Conservation (phyloP, 805 yeast genomes). For the Starmerella apicola region DNA sequence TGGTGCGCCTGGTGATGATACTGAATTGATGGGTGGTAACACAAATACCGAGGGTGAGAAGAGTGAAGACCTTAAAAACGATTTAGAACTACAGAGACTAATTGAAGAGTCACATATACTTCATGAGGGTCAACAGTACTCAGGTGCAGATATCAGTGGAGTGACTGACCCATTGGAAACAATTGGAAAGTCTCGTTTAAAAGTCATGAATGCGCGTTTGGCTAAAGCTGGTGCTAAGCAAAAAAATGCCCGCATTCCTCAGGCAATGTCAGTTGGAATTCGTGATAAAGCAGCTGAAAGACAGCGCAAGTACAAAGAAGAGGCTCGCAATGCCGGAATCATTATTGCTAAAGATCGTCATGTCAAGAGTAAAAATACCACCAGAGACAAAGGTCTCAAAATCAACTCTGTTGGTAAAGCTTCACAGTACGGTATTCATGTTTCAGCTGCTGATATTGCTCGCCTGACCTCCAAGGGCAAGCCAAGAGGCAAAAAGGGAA, state of each 20-base stretch:
- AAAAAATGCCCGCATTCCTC: constrained; percentile 69
- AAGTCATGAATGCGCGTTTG: constrained; percentile 28
- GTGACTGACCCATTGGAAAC: constrained; percentile 27
- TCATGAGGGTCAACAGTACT: constrained; percentile 20
- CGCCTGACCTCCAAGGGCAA: constrained; percentile 9
- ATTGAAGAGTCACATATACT: constrained; percentile 57
- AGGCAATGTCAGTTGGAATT: constrained; percentile 80
- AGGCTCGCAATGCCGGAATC: constrained; percentile 84
- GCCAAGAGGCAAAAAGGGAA: too few relatives aligned
- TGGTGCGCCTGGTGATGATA: constrained; percentile 25
- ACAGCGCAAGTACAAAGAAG: constrained; percentile 44
- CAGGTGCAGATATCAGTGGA: constrained; percentile 28
- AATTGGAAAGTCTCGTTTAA: constrained; percentile 30
- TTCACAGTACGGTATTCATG: constrained; percentile 20
- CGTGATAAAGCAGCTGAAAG: constrained; percentile 42
- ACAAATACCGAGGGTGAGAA: constrained; percentile 26
- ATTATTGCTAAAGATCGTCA: constrained; percentile 49
- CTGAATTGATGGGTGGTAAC: constrained; percentile 5
- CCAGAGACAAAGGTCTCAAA: constrained; percentile 66
- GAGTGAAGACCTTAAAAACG: constrained; percentile 46
- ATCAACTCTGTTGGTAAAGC: constrained; percentile 31
- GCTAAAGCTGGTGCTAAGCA: constrained; percentile 26
- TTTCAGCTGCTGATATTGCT: constrained; percentile 19
- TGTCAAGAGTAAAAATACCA: constrained; percentile 32
- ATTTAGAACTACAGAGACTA: constrained; percentile 53